Percentiles rank a stretch among this genome's conserved stretches.
Conservation (phyloP, 2,329 filamentous ascomycete genomes). For the Pseudogymnoascus sp. region DNA sequence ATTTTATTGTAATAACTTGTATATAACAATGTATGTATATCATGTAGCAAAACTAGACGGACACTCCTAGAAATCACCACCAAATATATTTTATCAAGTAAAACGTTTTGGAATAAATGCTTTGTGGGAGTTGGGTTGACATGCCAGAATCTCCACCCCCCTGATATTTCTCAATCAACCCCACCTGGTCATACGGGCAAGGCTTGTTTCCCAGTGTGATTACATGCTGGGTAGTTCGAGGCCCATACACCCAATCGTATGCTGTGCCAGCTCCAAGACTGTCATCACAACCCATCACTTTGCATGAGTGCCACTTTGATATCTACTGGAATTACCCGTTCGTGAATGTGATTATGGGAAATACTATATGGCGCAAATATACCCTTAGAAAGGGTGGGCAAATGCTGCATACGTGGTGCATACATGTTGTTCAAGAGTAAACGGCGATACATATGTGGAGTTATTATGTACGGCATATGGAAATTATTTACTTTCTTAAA, state of each 20-base stretch:
- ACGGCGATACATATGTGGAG: slow-evolving; percentile 5
- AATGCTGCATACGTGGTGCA: background rate
- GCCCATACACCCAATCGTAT: background rate
- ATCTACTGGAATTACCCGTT: background rate
- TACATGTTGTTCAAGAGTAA: background rate
- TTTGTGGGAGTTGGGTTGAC: background rate
- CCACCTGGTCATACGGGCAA: slow-evolving; percentile 3
- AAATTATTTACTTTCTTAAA: background rate
- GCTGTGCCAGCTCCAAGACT: slow-evolving; percentile 1
- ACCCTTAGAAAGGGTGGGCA: too few species aligned
- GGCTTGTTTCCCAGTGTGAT: slow-evolving; percentile 3
- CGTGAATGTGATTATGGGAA: background rate
- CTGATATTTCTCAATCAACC: background rate
- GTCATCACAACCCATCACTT: background rate
- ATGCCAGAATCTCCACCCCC: background rate
- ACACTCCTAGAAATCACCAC: slow-evolving; percentile 7
- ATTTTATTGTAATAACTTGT: background rate
- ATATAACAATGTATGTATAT: slow-evolving; percentile 5
- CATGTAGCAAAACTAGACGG: slow-evolving; percentile 4
- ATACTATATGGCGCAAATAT: background rate
- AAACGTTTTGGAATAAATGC: background rate
- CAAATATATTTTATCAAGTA: background rate
- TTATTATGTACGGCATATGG: background rate
- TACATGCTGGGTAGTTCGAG: background rate
- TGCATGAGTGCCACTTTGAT: slow-evolving; percentile 3